Percentiles rank a stretch among this genome's conserved stretches.
Evolutionary conservation across 192 early-diverging fungal species (phyloP).

Genomic region (Gaertneriomyces sp.): DNA sequence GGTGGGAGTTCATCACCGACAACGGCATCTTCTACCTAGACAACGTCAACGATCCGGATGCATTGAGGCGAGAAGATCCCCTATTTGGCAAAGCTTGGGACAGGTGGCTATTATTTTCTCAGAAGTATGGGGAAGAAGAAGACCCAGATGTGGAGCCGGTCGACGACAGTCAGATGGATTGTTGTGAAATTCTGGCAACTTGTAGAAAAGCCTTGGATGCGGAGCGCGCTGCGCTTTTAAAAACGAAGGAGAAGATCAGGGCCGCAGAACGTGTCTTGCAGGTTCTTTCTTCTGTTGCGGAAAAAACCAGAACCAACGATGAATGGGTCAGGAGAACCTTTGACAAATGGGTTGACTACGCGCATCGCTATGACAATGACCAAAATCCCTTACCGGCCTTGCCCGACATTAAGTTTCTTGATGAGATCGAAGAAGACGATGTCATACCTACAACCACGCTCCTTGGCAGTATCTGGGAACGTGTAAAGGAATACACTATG

Average conservation of each 20-base stretch:
- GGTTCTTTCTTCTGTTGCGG: background rate
- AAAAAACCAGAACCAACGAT: constrained; percentile 4
- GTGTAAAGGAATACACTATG: background rate
- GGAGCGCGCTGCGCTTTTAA: constrained; percentile 12
- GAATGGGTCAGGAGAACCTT: constrained; percentile 12
- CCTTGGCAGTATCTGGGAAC: background rate
- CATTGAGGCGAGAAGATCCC: background rate
- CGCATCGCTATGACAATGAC: constrained; percentile 11
- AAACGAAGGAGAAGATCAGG: constrained; percentile 14
- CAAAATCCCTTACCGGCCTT: constrained; percentile 7
- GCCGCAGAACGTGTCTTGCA: too few species aligned
- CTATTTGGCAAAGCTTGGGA: background rate
- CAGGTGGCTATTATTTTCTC: background rate
- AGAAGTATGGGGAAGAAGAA: too few species aligned
- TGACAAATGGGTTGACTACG: constrained; percentile 18
- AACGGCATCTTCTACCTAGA: too few species aligned
- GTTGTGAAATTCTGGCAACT: constrained; percentile 3
- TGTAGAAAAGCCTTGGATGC: constrained; percentile 3
- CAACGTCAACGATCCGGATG: too few species aligned
- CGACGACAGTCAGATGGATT: background rate
- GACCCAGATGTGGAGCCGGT: too few species aligned
- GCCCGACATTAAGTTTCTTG: constrained; percentile 4
- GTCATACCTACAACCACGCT: background rate
- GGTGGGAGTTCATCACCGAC: too few species aligned
- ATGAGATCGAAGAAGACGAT: background rate